A percentile compares a stretch with the other conserved stretches of the same genome.
Evolutionary conservation across 805 yeast species (phyloP).

Genomic region (Sugiyamaella marilandica): DNA sequence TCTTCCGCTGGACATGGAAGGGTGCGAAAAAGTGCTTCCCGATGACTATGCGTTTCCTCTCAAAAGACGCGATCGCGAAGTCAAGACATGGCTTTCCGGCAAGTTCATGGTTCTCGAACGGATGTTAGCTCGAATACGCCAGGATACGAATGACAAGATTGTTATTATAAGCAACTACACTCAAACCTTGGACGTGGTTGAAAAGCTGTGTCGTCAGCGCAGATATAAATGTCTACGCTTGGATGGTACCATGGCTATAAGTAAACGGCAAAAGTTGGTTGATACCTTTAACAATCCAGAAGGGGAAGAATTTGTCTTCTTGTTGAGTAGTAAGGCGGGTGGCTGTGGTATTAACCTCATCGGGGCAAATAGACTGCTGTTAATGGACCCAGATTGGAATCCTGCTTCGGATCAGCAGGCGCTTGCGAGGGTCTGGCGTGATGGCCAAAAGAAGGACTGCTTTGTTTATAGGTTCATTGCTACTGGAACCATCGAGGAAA

Average conservation of each 20-base stretch:
- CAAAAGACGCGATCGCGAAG: slow-evolving; percentile 51
- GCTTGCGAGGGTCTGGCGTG: slow-evolving; percentile 96
- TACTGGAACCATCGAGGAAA: slow-evolving; percentile 94
- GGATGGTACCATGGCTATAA: slow-evolving; percentile 90
- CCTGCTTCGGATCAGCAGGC: slow-evolving; percentile 99
- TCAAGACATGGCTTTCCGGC: slow-evolving; percentile 80
- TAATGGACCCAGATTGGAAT: slow-evolving; percentile 95
- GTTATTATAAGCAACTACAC: slow-evolving; percentile 94
- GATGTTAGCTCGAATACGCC: slow-evolving; percentile 68
- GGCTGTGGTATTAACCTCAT: slow-evolving; percentile 97
- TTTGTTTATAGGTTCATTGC: slow-evolving; percentile 89
- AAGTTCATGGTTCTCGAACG: slow-evolving; percentile 81
- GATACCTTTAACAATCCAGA: slow-evolving; percentile 89
- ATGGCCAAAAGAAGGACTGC: slow-evolving; percentile 96
- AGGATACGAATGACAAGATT: slow-evolving; percentile 88
- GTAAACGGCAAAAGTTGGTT: slow-evolving; percentile 87
- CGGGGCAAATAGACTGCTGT: slow-evolving; percentile 87
- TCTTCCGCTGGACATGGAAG: slow-evolving; percentile 73
- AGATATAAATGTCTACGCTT: slow-evolving; percentile 75
- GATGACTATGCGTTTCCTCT: slow-evolving; percentile 57
- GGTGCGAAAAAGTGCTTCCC: slow-evolving; percentile 56
- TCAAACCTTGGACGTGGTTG: slow-evolving; percentile 87
- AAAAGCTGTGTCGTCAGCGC: slow-evolving; percentile 70
- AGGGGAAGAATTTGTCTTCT: slow-evolving; percentile 78
- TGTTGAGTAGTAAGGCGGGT: slow-evolving; percentile 93